Evolutionary conservation across 2,329 filamentous ascomycete genomes (phyloP).

Genomic region (Exophiala alcalophila): DNA sequence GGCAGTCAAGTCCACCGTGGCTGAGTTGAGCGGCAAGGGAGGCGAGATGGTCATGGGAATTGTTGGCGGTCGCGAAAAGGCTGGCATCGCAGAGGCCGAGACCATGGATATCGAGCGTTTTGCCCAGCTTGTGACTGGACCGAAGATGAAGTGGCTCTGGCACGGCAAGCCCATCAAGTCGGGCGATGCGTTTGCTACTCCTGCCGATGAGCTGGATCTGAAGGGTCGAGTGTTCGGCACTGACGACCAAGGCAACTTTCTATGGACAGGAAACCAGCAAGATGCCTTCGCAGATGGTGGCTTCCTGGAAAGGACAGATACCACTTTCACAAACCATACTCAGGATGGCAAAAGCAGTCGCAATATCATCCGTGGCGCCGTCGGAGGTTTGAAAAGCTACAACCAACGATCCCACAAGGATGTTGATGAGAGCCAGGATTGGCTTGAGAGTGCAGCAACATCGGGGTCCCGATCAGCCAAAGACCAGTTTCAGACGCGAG

Average conservation of each 20-base stretch:
- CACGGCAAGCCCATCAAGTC: slow-evolving; percentile 76
- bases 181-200: slow-evolving; percentile 32
- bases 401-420: slow-evolving; percentile 12
- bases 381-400: slow-evolving; percentile 21
- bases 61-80: slow-evolving; percentile 81
- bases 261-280: slow-evolving; percentile 41
- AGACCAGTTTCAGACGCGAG: slow-evolving; percentile 8
- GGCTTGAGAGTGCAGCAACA: slow-evolving; percentile 14
- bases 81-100: slow-evolving; percentile 86
- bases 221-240: slow-evolving; percentile 44
- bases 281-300: slow-evolving; percentile 19
- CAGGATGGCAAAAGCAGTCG: slow-evolving; percentile 19
- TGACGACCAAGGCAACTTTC: slow-evolving; percentile 46
- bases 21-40: slow-evolving; percentile 87
- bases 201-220: slow-evolving; percentile 23
- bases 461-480: slow-evolving; percentile 5
- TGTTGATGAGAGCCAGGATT: slow-evolving; percentile 16
- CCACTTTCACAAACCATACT: slow-evolving; percentile 18
- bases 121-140: slow-evolving; percentile 71
- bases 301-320: slow-evolving; percentile 23
- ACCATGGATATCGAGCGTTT: slow-evolving; percentile 86
- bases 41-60: slow-evolving; percentile 96
- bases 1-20: slow-evolving; percentile 92
- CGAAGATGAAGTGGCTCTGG: slow-evolving; percentile 92
- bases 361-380: slow-evolving; percentile 22